Evolutionary conservation across 2,329 filamentous ascomycete species (phyloP).

Genomic region (Fusarium duplospermum): DNA sequence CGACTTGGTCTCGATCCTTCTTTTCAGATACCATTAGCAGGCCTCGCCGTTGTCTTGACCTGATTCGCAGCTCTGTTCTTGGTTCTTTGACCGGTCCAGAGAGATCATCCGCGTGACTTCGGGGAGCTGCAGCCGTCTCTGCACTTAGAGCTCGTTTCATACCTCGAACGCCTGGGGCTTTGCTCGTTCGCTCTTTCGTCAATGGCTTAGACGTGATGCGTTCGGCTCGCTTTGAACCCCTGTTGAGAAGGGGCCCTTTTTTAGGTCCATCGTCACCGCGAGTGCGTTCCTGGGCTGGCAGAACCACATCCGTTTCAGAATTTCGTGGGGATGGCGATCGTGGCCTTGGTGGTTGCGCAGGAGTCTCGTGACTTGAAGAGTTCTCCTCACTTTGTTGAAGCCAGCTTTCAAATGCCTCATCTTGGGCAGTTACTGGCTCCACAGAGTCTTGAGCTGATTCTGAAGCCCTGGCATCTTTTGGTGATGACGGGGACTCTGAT

Average conservation of each 20-base stretch:
- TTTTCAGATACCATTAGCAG: conserved; percentile 59
- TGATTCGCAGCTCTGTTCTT: conserved; percentile 61
- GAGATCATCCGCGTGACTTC: not conserved
- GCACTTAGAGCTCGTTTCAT: conserved; percentile 15
- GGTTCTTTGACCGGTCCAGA: conserved; percentile 39
- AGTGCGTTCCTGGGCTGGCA: not conserved
- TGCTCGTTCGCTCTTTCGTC: not conserved
- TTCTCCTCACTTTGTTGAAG: conserved; percentile 11
- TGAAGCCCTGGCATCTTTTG: not conserved
- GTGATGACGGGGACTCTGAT: not conserved
- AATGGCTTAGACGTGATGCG: not conserved
- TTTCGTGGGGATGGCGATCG: not conserved
- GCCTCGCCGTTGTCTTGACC: conserved; percentile 59
- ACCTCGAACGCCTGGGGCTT: not conserved
- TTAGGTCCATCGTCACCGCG: not conserved
- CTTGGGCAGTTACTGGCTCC: not conserved
- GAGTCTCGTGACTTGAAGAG: not conserved
- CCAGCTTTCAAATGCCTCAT: conserved; percentile 30
- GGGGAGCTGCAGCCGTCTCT: not conserved
- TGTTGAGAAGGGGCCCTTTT: not conserved
- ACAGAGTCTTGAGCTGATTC: not conserved
- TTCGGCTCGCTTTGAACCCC: not conserved
- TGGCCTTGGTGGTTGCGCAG: not conserved
- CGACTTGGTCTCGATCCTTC: conserved; percentile 14
- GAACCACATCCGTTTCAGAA: not conserved